phyloP scores from a whole-genome alignment of 2,329 filamentous ascomycete genomes.

The Stemphylium vesicarium region DNA sequence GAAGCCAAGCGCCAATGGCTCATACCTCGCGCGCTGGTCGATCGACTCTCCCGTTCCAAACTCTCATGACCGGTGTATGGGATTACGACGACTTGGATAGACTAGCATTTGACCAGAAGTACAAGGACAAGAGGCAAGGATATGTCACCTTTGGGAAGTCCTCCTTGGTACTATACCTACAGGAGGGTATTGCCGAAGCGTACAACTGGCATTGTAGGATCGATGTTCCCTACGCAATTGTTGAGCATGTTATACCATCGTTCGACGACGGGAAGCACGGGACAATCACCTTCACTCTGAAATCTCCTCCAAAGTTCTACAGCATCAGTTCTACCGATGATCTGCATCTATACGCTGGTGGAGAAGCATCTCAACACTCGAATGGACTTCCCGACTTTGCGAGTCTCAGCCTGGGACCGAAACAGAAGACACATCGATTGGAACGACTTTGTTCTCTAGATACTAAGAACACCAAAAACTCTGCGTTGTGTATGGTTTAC shows the following conservation, averaged over 20 bases:
- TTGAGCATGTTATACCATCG: slow-evolving; percentile 48
- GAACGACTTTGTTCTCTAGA: slow-evolving; percentile 48
- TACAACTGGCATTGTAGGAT: slow-evolving; percentile 42
- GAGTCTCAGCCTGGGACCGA: slow-evolving; percentile 8
- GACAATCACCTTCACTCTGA: slow-evolving; percentile 48
- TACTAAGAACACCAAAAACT: slow-evolving; percentile 46
- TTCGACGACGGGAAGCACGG: slow-evolving; percentile 22
- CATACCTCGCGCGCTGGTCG: slow-evolving; percentile 17
- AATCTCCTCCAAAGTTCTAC: slow-evolving; percentile 50
- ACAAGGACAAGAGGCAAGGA: slow-evolving; percentile 50
- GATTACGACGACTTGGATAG: slow-evolving; percentile 40
- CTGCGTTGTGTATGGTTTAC: slow-evolving; percentile 60
- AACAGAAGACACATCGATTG: slow-evolving; percentile 16
- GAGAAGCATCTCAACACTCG: neutral
- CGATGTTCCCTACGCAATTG: slow-evolving; percentile 52
- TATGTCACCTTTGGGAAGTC: slow-evolving; percentile 46
- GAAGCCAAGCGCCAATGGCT: slow-evolving; percentile 7
- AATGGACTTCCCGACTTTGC: slow-evolving; percentile 1
- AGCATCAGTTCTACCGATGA: slow-evolving; percentile 22
- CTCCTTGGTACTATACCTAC: slow-evolving; percentile 34
- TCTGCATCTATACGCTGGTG: slow-evolving; percentile 27
- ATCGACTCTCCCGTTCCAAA: slow-evolving; percentile 34
- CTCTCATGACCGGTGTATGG: slow-evolving; percentile 51
- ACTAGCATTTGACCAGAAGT: slow-evolving; percentile 52
- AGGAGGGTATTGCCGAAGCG: neutral